phyloP scores from a whole-genome alignment of 106 monocot genomes.

The Platanthera guangdongensis region DNA sequence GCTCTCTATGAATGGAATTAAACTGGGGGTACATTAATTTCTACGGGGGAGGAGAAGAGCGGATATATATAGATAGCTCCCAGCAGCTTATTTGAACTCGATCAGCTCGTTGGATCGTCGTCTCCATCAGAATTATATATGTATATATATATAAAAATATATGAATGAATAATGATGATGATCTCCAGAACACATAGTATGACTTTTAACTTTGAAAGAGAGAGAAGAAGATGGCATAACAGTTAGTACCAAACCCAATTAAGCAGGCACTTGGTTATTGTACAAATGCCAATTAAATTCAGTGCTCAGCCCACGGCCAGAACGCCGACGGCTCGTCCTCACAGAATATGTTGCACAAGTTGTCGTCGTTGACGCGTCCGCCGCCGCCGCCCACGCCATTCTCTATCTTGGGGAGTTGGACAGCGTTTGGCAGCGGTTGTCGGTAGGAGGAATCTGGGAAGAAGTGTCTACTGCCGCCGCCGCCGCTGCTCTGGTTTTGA shows the following conservation, averaged over 20 bases:
- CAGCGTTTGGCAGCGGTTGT: not conserved
- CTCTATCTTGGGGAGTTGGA: slow-evolving; percentile 2
- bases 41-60: not conserved
- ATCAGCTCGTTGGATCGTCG: no score
- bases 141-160: not conserved
- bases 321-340: slow-evolving; percentile 12
- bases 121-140: not conserved
- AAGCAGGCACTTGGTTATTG: not conserved
- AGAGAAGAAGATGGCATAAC: slow-evolving; percentile 3
- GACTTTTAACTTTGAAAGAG: not conserved
- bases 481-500: not conserved
- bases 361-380: slow-evolving; percentile 6
- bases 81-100: not conserved
- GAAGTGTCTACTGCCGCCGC: not conserved
- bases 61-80: not conserved
- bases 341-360: slow-evolving; percentile 19
- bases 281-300: not conserved
- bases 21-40: not conserved
- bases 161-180: not conserved
- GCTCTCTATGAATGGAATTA: slow-evolving; percentile 4
- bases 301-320: slow-evolving; percentile 14
- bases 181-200: not conserved
- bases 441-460: slow-evolving; percentile 18
- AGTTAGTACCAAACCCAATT: not conserved
- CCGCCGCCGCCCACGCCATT: not conserved